Evolutionary conservation across 179 eudicot genomes (phyloP), one percentile per base, ranked within the genome.

Genomic region (Spinacia oleracea): DNA sequence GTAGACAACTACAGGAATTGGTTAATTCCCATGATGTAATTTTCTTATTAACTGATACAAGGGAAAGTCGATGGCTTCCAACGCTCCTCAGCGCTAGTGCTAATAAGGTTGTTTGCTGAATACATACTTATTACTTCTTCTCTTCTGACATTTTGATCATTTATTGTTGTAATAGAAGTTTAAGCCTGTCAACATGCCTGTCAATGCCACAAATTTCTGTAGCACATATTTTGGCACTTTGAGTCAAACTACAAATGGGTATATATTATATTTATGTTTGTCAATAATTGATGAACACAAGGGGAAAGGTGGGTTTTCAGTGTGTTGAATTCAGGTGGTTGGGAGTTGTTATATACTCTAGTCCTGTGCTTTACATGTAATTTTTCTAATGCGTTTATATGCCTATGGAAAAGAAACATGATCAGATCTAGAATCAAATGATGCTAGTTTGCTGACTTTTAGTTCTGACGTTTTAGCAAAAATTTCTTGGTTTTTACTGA

Each of bases 1-100:
- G 98, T 86, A 85, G 78, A 74, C 87, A 84, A 46, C 87, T 95
- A 79, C 87, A 82, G 70, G 86, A 88, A 78, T 81, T 95, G 87
- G 83, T 95, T 74, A 86, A 89, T 78, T 89, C 92, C 72, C 98
- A 95, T 79, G 97, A 93, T 85, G 98, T 84, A 18, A 81, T 93
- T 65, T 95, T 95, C 82, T 80, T 95, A 73, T 84, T 95, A 83
- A 95, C 98, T 77, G 98, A 95, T 79, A 95, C 98, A 70, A 90
- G 98, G 79, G 98, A 95, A 86, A 95, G 98, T 79, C 89, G 98
- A 70, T 95, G 98, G 98, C 97, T 93, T 51, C 98, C 98, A n/a
- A 86, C 93, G 53, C 92, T 95, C 74, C 88, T 95, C 51, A 85
- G 88, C 75, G 86, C 97, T 66, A 88, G 80, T 81, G 84, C 91